phyloP scores from a whole-genome alignment of 2,329 filamentous ascomycete species.

The Aspergillus brasiliensis region DNA sequence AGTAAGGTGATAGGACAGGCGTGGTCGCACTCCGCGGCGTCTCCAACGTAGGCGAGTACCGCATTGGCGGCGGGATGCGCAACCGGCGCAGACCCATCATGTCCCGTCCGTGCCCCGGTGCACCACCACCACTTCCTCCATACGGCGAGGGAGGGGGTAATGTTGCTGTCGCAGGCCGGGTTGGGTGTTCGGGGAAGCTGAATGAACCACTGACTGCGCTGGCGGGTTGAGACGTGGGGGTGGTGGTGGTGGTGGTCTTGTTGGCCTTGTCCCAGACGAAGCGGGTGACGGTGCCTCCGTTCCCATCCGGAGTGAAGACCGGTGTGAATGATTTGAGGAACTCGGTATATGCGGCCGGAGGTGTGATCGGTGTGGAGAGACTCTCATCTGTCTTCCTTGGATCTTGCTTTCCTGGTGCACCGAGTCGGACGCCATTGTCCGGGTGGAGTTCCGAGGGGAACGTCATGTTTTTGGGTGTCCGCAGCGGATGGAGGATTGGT shows the following conservation, averaged over 20 bases:
- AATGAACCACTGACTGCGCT: slow-evolving; percentile 42
- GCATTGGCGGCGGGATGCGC: slow-evolving; percentile 75
- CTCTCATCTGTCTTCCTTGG: slow-evolving; percentile 59
- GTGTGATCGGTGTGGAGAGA: slow-evolving; percentile 83
- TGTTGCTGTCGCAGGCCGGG: slow-evolving; percentile 60
- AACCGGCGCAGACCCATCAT: slow-evolving; percentile 62
- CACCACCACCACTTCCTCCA: too few species aligned
- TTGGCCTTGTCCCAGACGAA: slow-evolving; percentile 32
- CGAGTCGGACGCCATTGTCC: slow-evolving; percentile 56
- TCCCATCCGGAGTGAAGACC: slow-evolving; percentile 66
- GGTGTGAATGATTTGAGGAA: slow-evolving; percentile 82
- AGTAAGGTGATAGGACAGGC: slow-evolving; percentile 68
- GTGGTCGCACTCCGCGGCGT: slow-evolving; percentile 68
- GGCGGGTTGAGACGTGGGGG: slow-evolving; percentile 41
- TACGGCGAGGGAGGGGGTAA: slow-evolving; percentile 63
- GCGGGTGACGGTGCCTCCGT: slow-evolving; percentile 56
- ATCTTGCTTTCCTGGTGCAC: slow-evolving; percentile 59
- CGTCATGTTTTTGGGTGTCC: slow-evolving; percentile 47
- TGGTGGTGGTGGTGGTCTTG: slow-evolving; percentile 41
- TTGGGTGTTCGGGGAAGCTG: slow-evolving; percentile 57
- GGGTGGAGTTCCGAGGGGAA: slow-evolving; percentile 61
- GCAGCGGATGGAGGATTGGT: slow-evolving; percentile 43
- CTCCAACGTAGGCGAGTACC: slow-evolving; percentile 64
- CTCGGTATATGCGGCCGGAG: slow-evolving; percentile 85
- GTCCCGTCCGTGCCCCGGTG: slow-evolving; percentile 57